A percentile compares a stretch with the other conserved stretches of the same genome.
phyloP scores from a whole-genome alignment of 768 basidiomycete species.

The Saitozyma sp. region DNA sequence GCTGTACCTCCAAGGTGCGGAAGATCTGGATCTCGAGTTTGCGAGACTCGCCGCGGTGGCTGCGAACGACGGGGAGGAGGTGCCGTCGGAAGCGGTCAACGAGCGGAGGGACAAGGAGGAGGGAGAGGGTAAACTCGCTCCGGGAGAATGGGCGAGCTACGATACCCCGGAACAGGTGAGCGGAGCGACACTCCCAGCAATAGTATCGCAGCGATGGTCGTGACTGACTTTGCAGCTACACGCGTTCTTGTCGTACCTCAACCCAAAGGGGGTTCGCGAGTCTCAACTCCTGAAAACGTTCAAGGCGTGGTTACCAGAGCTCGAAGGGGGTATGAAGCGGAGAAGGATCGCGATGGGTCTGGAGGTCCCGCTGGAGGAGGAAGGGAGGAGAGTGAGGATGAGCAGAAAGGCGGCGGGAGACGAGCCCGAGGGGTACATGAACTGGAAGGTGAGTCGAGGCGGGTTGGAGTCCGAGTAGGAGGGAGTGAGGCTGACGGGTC shows the following conservation, averaged over 20 bases:
- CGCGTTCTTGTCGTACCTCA: slow-evolving; percentile 82
- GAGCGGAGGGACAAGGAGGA: slow-evolving; percentile 73
- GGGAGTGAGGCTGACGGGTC: slow-evolving; percentile 1
- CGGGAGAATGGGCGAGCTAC: slow-evolving; percentile 89
- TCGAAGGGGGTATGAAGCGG: slow-evolving; percentile 42
- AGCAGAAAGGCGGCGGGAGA: slow-evolving; percentile 30
- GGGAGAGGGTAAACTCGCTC: slow-evolving; percentile 68
- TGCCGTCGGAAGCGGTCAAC: slow-evolving; percentile 57
- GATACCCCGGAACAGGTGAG: slow-evolving; percentile 82
- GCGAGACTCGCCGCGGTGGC: slow-evolving; percentile 48
- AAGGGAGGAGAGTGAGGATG: slow-evolving; percentile 15
- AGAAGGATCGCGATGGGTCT: slow-evolving; percentile 31
- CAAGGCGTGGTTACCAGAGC: slow-evolving; percentile 33
- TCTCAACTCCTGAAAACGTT: slow-evolving; percentile 75
- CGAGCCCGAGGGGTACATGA: slow-evolving; percentile 35
- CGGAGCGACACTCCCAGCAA: slow-evolving; percentile 7
- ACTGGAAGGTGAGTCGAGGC: slow-evolving; percentile 37
- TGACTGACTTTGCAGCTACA: slow-evolving; percentile 62
- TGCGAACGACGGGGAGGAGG: slow-evolving; percentile 51
- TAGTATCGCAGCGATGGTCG: background rate
- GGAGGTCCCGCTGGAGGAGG: slow-evolving; percentile 17
- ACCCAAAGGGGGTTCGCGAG: slow-evolving; percentile 87
- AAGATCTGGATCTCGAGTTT: slow-evolving; percentile 74
- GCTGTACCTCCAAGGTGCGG: slow-evolving; percentile 89
- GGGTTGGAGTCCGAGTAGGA: background rate